Base-by-base conservation (phyloP, 2,329 filamentous ascomycete species). In the Ambrosiella xylebori region DNA sequence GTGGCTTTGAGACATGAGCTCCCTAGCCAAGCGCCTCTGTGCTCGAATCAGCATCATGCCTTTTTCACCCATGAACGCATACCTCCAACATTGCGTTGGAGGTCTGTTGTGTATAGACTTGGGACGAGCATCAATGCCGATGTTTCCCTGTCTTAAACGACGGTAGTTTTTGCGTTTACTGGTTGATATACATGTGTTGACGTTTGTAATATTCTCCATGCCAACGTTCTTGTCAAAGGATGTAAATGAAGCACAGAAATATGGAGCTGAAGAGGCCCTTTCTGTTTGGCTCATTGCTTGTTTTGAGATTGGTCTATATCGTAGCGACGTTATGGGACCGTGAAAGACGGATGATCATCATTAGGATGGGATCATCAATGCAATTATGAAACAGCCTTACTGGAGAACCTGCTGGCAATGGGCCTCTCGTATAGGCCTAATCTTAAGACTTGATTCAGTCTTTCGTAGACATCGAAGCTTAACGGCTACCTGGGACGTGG, bases 11-110 rank as follows among this genome's bases (percentile, higher is more conserved):
- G 52, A 12, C 35, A 8, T 17, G 44, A 54, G n/a, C 40, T 55
- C 35, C 55, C 52, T 36, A 58, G 57, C 41, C 41, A 40, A 54
- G 55, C 51, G 57, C 52, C 44, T 47, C 41, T 51, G 40, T 19
- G 39, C 27, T 58, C n/a, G 40, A 49, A 54, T 35, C 36, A 49
- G 51, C 36, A 40, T 54, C 50, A 35, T 19, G 12, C 35, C 8
- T 44, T 45, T n/a, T 2, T 51, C 13, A 51, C 17, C 17, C 9
- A n/a, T 11, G 35, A 51, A 35, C 19, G 35, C 47, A 19, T 35
- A n/a, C 37, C 2, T 51, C 8, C 19, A 35, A 35, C 6, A 35
- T 38, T 50, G 15, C 8, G 15, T 41, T 17, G 13, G 17, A 40
- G 36, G n/a, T 13, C 12, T 36, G 19, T 27, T 7, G 13, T 51